Conservation (phyloP, 495 filamentous ascomycete genomes). For the Podospora tetraspora region DNA sequence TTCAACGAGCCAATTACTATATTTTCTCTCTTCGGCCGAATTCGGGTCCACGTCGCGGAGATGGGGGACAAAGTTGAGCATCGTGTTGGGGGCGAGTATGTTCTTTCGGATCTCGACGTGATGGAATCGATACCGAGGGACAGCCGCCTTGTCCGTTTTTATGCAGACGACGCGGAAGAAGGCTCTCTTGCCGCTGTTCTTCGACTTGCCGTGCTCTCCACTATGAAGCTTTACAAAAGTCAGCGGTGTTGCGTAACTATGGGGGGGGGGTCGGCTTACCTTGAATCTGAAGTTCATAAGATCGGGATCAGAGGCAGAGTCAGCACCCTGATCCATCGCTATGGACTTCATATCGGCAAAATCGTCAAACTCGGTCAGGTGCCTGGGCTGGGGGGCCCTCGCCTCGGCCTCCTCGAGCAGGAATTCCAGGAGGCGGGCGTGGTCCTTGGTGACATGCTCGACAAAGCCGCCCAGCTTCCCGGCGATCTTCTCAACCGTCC, state of each 20-base stretch:
- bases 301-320: conserved; percentile 8
- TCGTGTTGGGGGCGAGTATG: conserved; percentile 44
- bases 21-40: conserved; percentile 37
- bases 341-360: conserved; percentile 37
- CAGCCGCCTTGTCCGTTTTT: conserved; percentile 35
- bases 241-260: background rate
- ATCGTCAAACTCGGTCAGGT: conserved; percentile 33
- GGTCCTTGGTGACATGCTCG: conserved; percentile 32
- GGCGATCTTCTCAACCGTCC: conserved; percentile 35
- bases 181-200: conserved; percentile 30
- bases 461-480: conserved; percentile 25
- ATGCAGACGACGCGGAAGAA: conserved; percentile 34
- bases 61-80: conserved; percentile 46
- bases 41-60: conserved; percentile 42
- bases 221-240: conserved; percentile 25
- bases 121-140: conserved; percentile 43
- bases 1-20: conserved; percentile 43
- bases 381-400: conserved; percentile 30
- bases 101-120: conserved; percentile 48
- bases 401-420: conserved; percentile 38
- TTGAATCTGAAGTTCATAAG: conserved; percentile 39
- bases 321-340: conserved; percentile 14
- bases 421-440: conserved; percentile 34
- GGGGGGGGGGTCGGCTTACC: conserved; percentile 22
- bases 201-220: conserved; percentile 33